A percentile compares a stretch with the other conserved stretches of the same genome.
Evolutionary conservation across 2,329 filamentous ascomycete genomes (phyloP).

Genomic region (Ophiocordyceps camponoti-floridani): DNA sequence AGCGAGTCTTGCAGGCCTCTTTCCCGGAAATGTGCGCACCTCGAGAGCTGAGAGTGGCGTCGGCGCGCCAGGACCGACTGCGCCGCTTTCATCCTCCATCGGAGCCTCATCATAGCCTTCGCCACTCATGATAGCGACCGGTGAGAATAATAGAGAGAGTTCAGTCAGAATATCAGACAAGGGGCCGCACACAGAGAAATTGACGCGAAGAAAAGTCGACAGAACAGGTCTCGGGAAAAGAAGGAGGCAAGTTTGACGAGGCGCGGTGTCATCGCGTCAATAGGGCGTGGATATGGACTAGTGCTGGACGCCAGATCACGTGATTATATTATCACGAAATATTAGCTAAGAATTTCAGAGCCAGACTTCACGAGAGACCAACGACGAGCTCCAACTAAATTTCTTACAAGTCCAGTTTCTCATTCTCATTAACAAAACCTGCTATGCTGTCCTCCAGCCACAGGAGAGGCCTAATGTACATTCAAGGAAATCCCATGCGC

Average conservation of each 20-base stretch:
- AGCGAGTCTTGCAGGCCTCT: conserved; percentile 1
- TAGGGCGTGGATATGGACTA: conserved; percentile 9
- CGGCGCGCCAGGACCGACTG: conserved; percentile 78
- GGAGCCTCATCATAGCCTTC: conserved; percentile 49
- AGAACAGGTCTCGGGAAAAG: conserved; percentile 5
- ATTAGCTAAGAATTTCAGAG: not conserved
- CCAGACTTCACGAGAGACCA: no score
- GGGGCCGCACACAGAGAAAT: not conserved
- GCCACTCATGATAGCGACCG: conserved; percentile 17
- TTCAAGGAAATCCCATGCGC: not conserved
- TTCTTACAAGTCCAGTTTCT: no score
- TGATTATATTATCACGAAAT: conserved; percentile 5
- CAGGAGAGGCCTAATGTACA: not conserved
- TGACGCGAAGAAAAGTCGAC: conserved; percentile 2
- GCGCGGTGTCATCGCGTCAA: conserved; percentile 17
- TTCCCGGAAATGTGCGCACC: conserved; percentile 28
- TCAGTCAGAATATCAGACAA: no score
- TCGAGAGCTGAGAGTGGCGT: conserved; percentile 75
- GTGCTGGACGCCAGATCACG: conserved; percentile 19
- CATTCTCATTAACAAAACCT: no score
- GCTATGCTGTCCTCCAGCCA: not conserved
- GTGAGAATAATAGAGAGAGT: not conserved
- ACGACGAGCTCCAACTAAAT: no score
- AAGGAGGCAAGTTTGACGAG: not conserved
- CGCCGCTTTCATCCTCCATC: conserved; percentile 48